These are phyloP conservation scores for Phaeomoniella chlamydospora DNA, from an alignment of 2,329 filamentous ascomycete genomes.

Conservation along the genomic window DNA sequence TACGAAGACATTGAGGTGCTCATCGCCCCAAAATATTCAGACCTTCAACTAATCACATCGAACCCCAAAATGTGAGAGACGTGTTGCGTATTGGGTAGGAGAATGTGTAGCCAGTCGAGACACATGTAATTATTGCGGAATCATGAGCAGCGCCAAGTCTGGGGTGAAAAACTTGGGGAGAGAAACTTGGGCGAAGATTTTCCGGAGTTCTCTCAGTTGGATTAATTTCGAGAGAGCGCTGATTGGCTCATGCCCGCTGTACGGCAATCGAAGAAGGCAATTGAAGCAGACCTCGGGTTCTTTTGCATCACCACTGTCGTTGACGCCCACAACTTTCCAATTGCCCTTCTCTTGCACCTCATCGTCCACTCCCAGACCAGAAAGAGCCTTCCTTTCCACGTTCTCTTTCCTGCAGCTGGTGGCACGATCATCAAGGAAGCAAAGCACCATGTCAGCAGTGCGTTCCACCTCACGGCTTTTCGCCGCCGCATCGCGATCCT, in stretches of 20 bases:
- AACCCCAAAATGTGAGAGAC: no score
- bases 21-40: no score
- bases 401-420: no score
- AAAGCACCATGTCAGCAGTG: constrained; percentile 30
- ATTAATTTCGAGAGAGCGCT: not conserved
- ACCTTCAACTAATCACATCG: no score
- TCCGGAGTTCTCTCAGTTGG: not conserved
- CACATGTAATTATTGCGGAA: no score
- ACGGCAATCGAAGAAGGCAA: not conserved
- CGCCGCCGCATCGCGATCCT: constrained; percentile 13
- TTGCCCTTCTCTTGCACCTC: not conserved
- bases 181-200: not conserved
- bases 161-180: no score
- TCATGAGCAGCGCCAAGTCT: no score
- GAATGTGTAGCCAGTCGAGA: no score
- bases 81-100: no score
- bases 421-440: not conserved
- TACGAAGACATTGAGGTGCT: no score
- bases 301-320: not conserved
- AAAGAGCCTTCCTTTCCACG: not conserved
- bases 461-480: constrained; percentile 30
- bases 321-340: not conserved
- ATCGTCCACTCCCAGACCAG: not conserved
- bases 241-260: not conserved
- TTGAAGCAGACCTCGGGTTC: not conserved